Conservation (phyloP, 345 rosid species). For the Gossypium stocksii region DNA sequence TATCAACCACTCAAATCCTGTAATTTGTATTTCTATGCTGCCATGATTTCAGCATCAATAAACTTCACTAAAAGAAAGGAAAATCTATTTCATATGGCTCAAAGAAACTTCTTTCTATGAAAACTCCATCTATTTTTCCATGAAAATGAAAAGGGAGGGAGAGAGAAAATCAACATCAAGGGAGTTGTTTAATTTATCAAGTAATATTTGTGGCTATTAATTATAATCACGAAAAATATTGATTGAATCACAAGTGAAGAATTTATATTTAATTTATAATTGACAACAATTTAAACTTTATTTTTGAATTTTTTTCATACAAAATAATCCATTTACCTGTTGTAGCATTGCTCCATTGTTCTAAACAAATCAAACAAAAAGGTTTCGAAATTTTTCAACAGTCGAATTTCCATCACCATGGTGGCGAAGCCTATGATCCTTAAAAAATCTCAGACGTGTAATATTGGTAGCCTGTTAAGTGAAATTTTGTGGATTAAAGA, state of each 20-base stretch:
- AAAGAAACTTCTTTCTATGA: background rate
- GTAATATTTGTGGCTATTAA: background rate
- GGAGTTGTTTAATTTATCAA: background rate
- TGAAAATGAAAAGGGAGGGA: background rate
- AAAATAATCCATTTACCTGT: too few relatives aligned
- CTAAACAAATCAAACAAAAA: too few relatives aligned
- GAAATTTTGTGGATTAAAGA: conserved; percentile 34
- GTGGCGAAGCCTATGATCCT: background rate
- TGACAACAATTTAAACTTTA: too few relatives aligned
- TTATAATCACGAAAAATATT: background rate
- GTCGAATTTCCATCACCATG: background rate
- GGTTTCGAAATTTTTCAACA: background rate
- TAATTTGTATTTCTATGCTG: background rate
- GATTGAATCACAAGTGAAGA: too few relatives aligned
- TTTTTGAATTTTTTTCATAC: too few relatives aligned
- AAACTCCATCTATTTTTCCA: background rate
- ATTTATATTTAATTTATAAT: too few relatives aligned
- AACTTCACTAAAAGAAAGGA: background rate
- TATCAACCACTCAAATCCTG: background rate
- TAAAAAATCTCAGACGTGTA: conserved; percentile 22
- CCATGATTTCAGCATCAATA: background rate
- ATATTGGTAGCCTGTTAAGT: background rate
- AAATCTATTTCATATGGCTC: background rate
- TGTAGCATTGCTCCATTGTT: too few relatives aligned
- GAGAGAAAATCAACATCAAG: too few relatives aligned